Conservation (phyloP, 2,329 filamentous ascomycete species). For the Moelleriella libera region DNA sequence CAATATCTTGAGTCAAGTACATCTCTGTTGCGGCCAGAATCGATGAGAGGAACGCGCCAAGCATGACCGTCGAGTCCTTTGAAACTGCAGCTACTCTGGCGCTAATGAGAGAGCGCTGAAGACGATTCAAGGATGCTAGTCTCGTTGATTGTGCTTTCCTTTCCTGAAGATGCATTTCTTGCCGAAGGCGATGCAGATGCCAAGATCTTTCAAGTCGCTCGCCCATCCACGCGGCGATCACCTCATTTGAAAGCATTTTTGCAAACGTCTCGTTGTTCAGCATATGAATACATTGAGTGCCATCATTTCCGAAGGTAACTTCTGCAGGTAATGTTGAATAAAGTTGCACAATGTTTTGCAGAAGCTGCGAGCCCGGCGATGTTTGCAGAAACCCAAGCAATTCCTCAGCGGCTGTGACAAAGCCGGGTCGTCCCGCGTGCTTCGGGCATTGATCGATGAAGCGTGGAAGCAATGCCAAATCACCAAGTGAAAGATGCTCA, state of each 20-base stretch:
- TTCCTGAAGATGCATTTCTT: constrained; percentile 23
- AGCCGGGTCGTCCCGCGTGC: constrained; percentile 1
- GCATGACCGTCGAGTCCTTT: constrained; percentile 45
- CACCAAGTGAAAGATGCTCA: constrained; percentile 32
- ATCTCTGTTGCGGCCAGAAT: constrained; percentile 25
- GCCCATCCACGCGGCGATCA: constrained; percentile 32
- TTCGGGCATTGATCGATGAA: constrained; percentile 13
- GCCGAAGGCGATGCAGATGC: constrained; percentile 27
- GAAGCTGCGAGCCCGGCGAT: constrained; percentile 11
- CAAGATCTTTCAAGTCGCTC: constrained; percentile 35
- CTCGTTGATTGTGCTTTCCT: constrained; percentile 29
- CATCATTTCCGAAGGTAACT: constrained; percentile 15
- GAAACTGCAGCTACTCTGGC: constrained; percentile 39
- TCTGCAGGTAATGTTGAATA: constrained; percentile 18
- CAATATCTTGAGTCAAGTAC: constrained; percentile 24
- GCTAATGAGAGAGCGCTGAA: constrained; percentile 45
- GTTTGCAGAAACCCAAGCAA: constrained; percentile 18
- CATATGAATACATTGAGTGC: constrained; percentile 40
- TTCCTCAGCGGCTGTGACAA: constrained; percentile 8
- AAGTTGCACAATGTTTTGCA: constrained; percentile 19
- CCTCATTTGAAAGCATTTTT: constrained; percentile 23
- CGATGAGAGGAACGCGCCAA: constrained; percentile 34
- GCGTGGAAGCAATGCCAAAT: constrained; percentile 24
- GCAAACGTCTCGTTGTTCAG: constrained; percentile 42
- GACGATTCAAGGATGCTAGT: constrained; percentile 39